Conservation (phyloP, 495 filamentous ascomycete genomes). For the Daldinia childiae region DNA sequence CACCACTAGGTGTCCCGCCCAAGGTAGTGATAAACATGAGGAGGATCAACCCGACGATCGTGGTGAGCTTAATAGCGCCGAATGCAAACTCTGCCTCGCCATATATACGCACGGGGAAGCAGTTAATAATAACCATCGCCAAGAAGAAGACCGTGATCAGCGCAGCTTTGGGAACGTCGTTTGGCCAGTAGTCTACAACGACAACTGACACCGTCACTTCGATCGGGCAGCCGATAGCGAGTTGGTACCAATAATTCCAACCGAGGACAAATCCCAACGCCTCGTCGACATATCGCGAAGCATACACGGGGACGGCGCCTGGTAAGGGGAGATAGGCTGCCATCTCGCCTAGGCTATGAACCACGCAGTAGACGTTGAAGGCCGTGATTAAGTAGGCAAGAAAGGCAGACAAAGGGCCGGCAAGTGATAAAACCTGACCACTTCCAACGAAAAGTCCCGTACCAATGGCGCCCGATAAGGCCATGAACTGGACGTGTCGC, state of each 20-base stretch:
- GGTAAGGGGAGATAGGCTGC: conserved; percentile 68
- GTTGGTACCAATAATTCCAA: conserved; percentile 65
- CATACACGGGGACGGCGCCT: conserved; percentile 65
- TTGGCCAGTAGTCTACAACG: conserved; percentile 60
- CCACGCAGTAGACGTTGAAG: conserved; percentile 48
- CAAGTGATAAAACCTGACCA: conserved; percentile 51
- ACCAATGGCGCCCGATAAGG: conserved; percentile 68
- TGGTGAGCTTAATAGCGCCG: conserved; percentile 69
- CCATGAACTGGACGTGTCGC: conserved; percentile 71
- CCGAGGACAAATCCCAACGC: conserved; percentile 78
- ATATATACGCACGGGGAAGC: conserved; percentile 56
- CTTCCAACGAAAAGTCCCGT: conserved; percentile 60
- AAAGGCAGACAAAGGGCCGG: conserved; percentile 54
- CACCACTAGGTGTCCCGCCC: conserved; percentile 67
- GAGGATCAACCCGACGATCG: conserved; percentile 71
- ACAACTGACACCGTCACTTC: conserved; percentile 51
- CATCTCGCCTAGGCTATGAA: conserved; percentile 61
- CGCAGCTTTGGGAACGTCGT: conserved; percentile 56
- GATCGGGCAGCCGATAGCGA: conserved; percentile 51
- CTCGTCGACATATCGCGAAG: conserved; percentile 73
- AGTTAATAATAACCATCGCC: conserved; percentile 51
- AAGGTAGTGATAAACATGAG: conserved; percentile 73
- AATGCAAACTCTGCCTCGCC: conserved; percentile 71
- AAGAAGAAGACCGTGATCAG: conserved; percentile 61
- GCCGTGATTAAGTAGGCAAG: conserved; percentile 56